These are phyloP conservation scores for Malus sylvestris DNA, from an alignment of 306 rosid genomes.

Conservation along the genomic window DNA sequence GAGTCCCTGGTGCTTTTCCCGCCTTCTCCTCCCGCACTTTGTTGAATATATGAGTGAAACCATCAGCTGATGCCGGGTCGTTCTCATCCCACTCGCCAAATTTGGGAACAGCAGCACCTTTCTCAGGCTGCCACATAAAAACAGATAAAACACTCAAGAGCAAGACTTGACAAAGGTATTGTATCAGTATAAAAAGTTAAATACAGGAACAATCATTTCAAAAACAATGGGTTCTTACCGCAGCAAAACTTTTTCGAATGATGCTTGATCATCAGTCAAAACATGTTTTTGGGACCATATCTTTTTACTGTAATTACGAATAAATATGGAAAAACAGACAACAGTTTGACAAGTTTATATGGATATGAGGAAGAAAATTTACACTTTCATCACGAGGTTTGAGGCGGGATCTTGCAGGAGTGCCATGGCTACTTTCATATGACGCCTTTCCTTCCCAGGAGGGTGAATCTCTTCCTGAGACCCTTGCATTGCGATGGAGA, in stretches of 20 bases:
- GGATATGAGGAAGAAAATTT: conserved; percentile 22
- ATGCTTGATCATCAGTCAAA: not conserved
- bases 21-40: conserved; percentile 64
- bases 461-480: conserved; percentile 54
- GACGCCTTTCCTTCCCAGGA: conserved; percentile 59
- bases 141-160: conserved; percentile 12
- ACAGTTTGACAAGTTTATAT: not conserved
- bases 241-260: not conserved
- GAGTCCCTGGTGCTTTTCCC: conserved; percentile 40
- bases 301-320: not conserved
- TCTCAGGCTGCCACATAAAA: conserved; percentile 57
- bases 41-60: conserved; percentile 80
- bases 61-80: conserved; percentile 74
- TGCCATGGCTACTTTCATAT: conserved; percentile 61
- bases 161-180: not conserved
- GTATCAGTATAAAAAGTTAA: not conserved
- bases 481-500: conserved; percentile 64
- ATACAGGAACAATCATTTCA: not conserved
- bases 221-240: not conserved
- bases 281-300: not conserved
- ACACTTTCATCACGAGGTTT: conserved; percentile 73
- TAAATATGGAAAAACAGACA: not conserved
- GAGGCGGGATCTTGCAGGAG: conserved; percentile 66
- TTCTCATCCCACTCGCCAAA: conserved; percentile 94
- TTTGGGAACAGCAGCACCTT: conserved; percentile 88